Evolutionary conservation across 2,329 filamentous ascomycete genomes (phyloP).

Genomic region (Aschersonia sp.): DNA sequence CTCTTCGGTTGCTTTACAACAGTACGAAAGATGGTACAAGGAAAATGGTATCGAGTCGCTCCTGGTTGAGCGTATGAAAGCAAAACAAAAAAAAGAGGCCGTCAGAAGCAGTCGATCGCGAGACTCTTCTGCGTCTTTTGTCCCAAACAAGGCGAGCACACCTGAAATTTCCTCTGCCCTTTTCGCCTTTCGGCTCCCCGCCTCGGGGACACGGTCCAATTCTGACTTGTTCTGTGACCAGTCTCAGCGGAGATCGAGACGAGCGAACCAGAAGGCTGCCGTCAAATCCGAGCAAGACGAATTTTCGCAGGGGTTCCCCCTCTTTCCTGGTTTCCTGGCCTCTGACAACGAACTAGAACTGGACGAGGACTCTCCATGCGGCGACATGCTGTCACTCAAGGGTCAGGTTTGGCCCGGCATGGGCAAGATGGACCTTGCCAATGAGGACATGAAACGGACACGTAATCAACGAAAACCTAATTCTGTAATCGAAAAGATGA

Average conservation of each 20-base stretch:
- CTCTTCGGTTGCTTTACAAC: constrained; percentile 46
- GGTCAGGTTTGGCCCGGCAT: constrained; percentile 65
- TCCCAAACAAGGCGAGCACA: constrained; percentile 10
- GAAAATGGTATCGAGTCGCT: constrained; percentile 55
- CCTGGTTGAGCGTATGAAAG: constrained; percentile 62
- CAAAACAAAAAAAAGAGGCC: constrained; percentile 56
- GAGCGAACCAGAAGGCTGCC: constrained; percentile 7
- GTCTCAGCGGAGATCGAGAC: constrained; percentile 16
- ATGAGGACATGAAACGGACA: constrained; percentile 55
- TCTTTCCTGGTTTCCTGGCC: constrained; percentile 14
- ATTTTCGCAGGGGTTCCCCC: constrained; percentile 10
- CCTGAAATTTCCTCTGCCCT: neutral
- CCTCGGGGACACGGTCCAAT: neutral
- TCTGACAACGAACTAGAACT: constrained; percentile 14
- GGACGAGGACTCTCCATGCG: constrained; percentile 12
- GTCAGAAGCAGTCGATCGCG: constrained; percentile 33
- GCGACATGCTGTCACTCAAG: constrained; percentile 38
- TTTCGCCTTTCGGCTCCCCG: neutral
- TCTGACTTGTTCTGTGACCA: constrained; percentile 2
- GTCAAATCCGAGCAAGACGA: constrained; percentile 16
- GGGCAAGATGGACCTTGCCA: constrained; percentile 69
- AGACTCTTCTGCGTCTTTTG: constrained; percentile 7
- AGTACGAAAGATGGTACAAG: constrained; percentile 69
- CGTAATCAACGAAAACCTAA: constrained; percentile 66
- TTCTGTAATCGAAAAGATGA: constrained; percentile 55